Percentiles rank a stretch among this genome's conserved stretches.
These are phyloP conservation scores for Pestalotiopsis sp. DNA, from an alignment of 2,329 filamentous ascomycete genomes.

Conservation along the genomic window DNA sequence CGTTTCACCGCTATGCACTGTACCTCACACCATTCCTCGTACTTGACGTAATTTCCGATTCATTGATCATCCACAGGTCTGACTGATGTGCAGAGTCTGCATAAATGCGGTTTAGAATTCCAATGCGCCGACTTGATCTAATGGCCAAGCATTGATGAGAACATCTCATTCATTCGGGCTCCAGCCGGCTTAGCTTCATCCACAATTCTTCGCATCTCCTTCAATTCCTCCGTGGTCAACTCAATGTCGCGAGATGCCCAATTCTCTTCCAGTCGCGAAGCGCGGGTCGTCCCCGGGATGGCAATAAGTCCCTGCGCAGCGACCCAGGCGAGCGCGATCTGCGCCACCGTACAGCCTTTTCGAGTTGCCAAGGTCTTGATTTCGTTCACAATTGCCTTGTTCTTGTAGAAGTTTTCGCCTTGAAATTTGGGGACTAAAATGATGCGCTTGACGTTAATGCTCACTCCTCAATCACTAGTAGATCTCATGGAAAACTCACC, in stretches of 20 bases:
- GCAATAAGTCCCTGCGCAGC: constrained; percentile 22
- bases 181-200: constrained; percentile 3
- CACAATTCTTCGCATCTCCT: constrained; percentile 29
- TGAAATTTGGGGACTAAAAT: constrained; percentile 36
- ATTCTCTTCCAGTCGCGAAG: constrained; percentile 12
- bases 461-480: constrained; percentile 24
- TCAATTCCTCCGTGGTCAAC: constrained; percentile 35
- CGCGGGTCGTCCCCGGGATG: constrained; percentile 13
- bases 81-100: too few species aligned
- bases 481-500: constrained; percentile 26
- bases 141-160: too few species aligned
- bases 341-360: constrained; percentile 34
- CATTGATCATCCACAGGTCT: too few species aligned
- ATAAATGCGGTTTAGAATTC: too few species aligned
- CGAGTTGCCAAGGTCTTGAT: constrained; percentile 39
- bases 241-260: constrained; percentile 37
- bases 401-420: constrained; percentile 48
- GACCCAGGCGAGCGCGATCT: constrained; percentile 40
- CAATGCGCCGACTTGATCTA: too few species aligned
- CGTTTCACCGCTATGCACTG: too few species aligned
- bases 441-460: background rate
- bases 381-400: constrained; percentile 42
- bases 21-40: too few species aligned
- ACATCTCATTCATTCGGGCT: too few species aligned
- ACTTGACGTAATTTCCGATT: too few species aligned